Evolutionary conservation across 2,329 filamentous ascomycete genomes (phyloP).

Genomic region (Aulographum hederae): DNA sequence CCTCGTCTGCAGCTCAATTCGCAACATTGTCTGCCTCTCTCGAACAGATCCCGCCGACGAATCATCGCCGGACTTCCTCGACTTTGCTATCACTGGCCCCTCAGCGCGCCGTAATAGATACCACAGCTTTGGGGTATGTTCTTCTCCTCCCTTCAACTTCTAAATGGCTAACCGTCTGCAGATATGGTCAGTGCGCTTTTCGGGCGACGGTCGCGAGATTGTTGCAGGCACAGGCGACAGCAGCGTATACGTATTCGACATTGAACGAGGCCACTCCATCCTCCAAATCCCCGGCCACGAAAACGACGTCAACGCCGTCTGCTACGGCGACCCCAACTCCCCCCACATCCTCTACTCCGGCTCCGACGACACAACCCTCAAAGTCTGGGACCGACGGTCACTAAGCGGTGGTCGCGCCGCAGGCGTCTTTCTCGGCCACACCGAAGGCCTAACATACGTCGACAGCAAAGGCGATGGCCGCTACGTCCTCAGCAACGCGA

Average conservation of each 20-base stretch:
- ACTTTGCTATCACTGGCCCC: conserved; percentile 20
- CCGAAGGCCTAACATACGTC: conserved; percentile 46
- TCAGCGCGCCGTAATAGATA: background rate
- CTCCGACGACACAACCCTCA: conserved; percentile 83
- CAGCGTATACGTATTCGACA: conserved; percentile 78
- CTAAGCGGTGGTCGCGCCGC: conserved; percentile 44
- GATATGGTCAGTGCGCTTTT: conserved; percentile 81
- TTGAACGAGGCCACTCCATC: conserved; percentile 60
- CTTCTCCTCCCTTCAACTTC: too few species aligned
- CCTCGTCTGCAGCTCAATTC: conserved; percentile 81
- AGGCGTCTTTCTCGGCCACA: conserved; percentile 46
- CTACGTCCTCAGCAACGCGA: conserved; percentile 85
- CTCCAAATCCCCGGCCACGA: conserved; percentile 62
- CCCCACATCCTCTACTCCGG: conserved; percentile 93
- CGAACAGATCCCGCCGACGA: conserved; percentile 8
- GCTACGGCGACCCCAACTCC: conserved; percentile 74
- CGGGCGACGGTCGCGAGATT: conserved; percentile 75
- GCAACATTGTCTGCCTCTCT: conserved; percentile 56
- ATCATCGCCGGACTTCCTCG: conserved; percentile 58
- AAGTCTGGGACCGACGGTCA: conserved; percentile 82
- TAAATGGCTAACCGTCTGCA: conserved; percentile 4
- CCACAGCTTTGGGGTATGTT: background rate
- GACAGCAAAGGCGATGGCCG: conserved; percentile 74
- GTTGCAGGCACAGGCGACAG: conserved; percentile 71
- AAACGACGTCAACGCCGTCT: conserved; percentile 90